A percentile compares a stretch with the other conserved stretches of the same genome.
Conservation (phyloP, 2,329 filamentous ascomycete species). For the Alternaria longipes region DNA sequence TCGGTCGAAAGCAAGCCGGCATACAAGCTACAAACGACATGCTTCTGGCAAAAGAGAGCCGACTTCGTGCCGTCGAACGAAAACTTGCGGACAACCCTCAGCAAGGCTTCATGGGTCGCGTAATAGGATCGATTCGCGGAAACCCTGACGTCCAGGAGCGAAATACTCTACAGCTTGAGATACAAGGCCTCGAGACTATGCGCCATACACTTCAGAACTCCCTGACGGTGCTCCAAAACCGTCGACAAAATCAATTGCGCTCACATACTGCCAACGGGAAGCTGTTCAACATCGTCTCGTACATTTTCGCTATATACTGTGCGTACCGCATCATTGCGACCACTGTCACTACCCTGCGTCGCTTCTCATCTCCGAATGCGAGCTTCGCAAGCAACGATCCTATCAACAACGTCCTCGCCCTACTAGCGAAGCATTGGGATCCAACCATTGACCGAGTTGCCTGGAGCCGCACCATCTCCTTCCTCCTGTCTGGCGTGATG, state of each 20-base stretch:
- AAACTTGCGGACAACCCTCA: constrained; percentile 63
- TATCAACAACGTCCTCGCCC: constrained; percentile 81
- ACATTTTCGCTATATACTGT: constrained; percentile 82
- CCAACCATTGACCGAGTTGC: constrained; percentile 81
- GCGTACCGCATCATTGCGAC: constrained; percentile 83
- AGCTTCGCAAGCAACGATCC: constrained; percentile 78
- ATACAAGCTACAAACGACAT: constrained; percentile 82
- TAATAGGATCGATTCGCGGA: constrained; percentile 75
- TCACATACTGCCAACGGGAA: constrained; percentile 74
- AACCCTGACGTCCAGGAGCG: constrained; percentile 64
- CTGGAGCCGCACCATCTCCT: constrained; percentile 86
- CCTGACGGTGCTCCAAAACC: constrained; percentile 69
- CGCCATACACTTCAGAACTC: constrained; percentile 73
- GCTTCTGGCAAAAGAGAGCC: constrained; percentile 77
- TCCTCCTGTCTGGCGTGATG: constrained; percentile 83
- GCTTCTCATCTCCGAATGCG: constrained; percentile 60
- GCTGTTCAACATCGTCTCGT: constrained; percentile 69
- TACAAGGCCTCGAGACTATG: constrained; percentile 83
- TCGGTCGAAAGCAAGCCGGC: constrained; percentile 79
- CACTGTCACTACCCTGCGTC: constrained; percentile 71
- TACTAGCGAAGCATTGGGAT: constrained; percentile 85
- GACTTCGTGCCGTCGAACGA: constrained; percentile 73
- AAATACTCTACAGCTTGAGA: constrained; percentile 73
- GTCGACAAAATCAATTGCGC: constrained; percentile 70
- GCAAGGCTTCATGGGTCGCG: constrained; percentile 74